Evolutionary conservation across 2,329 filamentous ascomycete species (phyloP).

Genomic region (Fusarium mexicanum): DNA sequence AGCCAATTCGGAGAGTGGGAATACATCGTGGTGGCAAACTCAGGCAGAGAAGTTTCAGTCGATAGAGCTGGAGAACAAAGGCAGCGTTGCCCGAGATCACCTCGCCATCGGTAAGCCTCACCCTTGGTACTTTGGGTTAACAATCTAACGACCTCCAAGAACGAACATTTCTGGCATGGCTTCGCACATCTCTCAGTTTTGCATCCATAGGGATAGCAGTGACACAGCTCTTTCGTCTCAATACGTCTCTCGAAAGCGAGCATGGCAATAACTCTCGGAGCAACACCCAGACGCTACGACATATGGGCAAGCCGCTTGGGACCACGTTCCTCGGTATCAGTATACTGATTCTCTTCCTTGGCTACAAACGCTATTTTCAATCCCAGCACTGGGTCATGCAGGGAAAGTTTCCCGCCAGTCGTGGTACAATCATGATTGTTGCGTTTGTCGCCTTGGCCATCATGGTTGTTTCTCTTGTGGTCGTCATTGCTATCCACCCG

Average conservation of each 20-base stretch:
- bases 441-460: conserved; percentile 71
- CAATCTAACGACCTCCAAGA: conserved; percentile 59
- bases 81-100: conserved; percentile 84
- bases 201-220: conserved; percentile 85
- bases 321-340: conserved; percentile 80
- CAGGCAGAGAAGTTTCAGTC: conserved; percentile 62
- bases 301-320: conserved; percentile 73
- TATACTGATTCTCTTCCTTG: conserved; percentile 78
- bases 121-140: not conserved
- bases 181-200: conserved; percentile 83
- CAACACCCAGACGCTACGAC: conserved; percentile 60
- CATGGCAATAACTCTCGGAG: conserved; percentile 41
- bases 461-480: conserved; percentile 68
- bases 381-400: conserved; percentile 81
- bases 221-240: conserved; percentile 85
- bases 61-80: conserved; percentile 86
- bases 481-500: conserved; percentile 66
- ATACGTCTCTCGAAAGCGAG: conserved; percentile 66
- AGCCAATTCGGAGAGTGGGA: conserved; percentile 33
- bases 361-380: conserved; percentile 82
- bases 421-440: conserved; percentile 78
- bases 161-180: conserved; percentile 86
- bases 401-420: conserved; percentile 82
- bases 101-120: conserved; percentile 72
- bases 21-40: conserved; percentile 60